phyloP scores from a whole-genome alignment of 2,329 filamentous ascomycete species.

The Cryphonectria nitschkei region DNA sequence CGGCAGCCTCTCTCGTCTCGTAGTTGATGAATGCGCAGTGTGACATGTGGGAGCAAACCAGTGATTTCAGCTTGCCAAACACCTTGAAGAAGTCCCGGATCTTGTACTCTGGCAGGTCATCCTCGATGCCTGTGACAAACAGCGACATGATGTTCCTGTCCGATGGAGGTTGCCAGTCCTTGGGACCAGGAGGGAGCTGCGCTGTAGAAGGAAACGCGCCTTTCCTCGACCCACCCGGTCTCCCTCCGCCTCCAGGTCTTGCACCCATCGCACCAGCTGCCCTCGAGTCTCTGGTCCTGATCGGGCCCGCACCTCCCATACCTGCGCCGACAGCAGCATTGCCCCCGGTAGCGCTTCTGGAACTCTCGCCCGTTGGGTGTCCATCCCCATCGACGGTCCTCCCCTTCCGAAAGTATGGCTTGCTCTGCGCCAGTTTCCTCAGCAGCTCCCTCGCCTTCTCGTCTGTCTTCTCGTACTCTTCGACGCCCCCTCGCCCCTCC shows the following conservation, averaged over 20 bases:
- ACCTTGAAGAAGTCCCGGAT: constrained; percentile 87
- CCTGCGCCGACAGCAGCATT: constrained; percentile 59
- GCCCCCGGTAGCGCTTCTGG: constrained; percentile 47
- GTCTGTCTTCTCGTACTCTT: constrained; percentile 95
- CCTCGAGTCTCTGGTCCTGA: constrained; percentile 72
- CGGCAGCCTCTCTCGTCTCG: constrained; percentile 79
- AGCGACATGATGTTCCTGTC: constrained; percentile 89
- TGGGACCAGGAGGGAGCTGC: constrained; percentile 76
- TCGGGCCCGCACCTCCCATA: constrained; percentile 70
- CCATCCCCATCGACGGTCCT: constrained; percentile 68
- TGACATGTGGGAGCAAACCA: constrained; percentile 95
- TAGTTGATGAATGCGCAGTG: constrained; percentile 98
- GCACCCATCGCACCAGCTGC: constrained; percentile 56
- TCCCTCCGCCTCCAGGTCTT: constrained; percentile 42
- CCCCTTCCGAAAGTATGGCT: constrained; percentile 93
- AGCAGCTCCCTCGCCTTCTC: constrained; percentile 93
- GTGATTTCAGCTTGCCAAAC: constrained; percentile 86
- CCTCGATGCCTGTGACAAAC: constrained; percentile 93
- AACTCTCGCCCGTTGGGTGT: constrained; percentile 43
- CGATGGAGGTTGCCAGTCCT: constrained; percentile 83
- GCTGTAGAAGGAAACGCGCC: constrained; percentile 71
- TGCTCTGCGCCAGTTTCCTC: constrained; percentile 82
- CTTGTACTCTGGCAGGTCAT: constrained; percentile 91
- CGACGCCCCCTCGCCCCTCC: constrained; percentile 80
- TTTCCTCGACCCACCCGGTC: constrained; percentile 47